These are phyloP conservation scores for Gracilaria caudata DNA, from an alignment of 23 red algal species.

Conservation along the genomic window DNA sequence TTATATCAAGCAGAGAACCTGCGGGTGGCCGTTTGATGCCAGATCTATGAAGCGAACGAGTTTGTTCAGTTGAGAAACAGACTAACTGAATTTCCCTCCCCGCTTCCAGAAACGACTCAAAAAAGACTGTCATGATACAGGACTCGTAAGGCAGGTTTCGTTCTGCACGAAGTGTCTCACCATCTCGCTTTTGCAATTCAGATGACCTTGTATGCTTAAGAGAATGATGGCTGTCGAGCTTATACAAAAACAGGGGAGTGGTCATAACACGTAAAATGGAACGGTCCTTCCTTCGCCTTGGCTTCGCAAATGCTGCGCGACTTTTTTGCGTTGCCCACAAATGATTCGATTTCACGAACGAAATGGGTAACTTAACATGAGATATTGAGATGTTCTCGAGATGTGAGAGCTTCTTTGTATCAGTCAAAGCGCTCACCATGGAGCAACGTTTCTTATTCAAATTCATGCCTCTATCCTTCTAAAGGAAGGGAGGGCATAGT, in stretches of 20 bases:
- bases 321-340: background rate
- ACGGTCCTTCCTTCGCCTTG: background rate
- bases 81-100: background rate
- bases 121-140: background rate
- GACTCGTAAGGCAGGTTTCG: background rate
- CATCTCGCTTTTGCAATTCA: background rate
- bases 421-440: background rate
- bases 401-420: background rate
- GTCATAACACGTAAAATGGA: background rate
- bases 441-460: background rate
- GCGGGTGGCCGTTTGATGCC: background rate
- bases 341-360: background rate
- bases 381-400: background rate
- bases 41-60: background rate
- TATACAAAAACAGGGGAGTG: background rate
- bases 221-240: conserved; percentile 9
- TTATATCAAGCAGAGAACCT: background rate
- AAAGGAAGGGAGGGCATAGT: background rate
- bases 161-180: background rate
- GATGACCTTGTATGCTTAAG: background rate
- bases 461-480: background rate
- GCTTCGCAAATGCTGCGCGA: background rate
- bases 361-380: background rate
- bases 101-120: background rate
- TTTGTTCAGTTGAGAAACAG: background rate